Percentiles rank a stretch among this genome's conserved stretches.
phyloP scores from a whole-genome alignment of 2,329 filamentous ascomycete genomes.

The Penicillium rolfsii region DNA sequence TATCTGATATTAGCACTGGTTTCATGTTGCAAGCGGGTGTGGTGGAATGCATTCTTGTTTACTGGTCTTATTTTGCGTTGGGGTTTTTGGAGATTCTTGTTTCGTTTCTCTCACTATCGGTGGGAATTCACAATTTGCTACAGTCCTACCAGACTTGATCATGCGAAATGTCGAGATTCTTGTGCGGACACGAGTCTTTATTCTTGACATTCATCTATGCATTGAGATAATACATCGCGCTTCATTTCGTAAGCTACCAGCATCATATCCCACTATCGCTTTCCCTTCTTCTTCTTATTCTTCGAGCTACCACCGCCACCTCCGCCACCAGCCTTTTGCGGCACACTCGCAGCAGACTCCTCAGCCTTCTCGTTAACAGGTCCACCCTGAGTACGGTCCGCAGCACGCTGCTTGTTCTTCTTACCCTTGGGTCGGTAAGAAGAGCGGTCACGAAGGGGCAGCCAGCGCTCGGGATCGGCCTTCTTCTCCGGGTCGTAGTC shows the following conservation, averaged over 20 bases:
- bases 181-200: not conserved
- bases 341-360: conserved; percentile 45
- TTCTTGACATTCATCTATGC: conserved; percentile 6
- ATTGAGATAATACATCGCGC: conserved; percentile 4
- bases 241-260: not conserved
- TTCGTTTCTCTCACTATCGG: not conserved
- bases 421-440: conserved; percentile 88
- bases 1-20: not conserved
- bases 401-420: conserved; percentile 83
- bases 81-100: not conserved
- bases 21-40: not conserved
- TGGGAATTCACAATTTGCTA: not conserved
- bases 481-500: conserved; percentile 71
- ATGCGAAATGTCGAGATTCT: not conserved
- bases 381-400: conserved; percentile 82
- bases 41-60: not conserved
- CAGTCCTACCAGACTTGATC: not conserved
- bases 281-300: conserved; percentile 57
- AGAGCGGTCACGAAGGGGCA: conserved; percentile 85
- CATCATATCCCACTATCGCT: conserved; percentile 41
- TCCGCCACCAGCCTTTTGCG: conserved; percentile 36
- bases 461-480: conserved; percentile 88
- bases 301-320: conserved; percentile 45
- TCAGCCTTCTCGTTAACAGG: conserved; percentile 73
- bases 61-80: not conserved